Evolutionary conservation across 106 monocot species (phyloP).

Genomic region (Acorus gramineus): DNA sequence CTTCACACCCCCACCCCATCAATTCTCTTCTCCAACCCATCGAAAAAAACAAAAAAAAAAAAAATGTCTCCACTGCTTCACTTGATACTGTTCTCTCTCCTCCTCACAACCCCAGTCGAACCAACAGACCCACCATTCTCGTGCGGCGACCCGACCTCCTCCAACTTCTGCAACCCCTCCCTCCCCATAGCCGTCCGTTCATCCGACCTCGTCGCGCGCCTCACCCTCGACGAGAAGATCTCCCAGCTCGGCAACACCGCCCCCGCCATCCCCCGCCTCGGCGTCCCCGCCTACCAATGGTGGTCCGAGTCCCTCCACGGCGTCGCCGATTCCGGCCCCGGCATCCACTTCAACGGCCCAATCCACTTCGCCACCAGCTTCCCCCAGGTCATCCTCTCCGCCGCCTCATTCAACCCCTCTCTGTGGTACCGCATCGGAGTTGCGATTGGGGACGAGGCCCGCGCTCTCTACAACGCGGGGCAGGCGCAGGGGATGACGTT

Average conservation of each 20-base stretch:
- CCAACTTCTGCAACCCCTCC: constrained; percentile 38
- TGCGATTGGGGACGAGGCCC: constrained; percentile 66
- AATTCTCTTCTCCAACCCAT: no score
- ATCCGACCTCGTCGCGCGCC: constrained; percentile 46
- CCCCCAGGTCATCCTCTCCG: constrained; percentile 89
- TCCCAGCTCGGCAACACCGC: constrained; percentile 67
- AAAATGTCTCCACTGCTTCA: neutral
- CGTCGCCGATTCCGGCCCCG: constrained; percentile 47
- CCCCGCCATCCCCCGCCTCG: constrained; percentile 60
- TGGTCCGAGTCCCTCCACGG: constrained; percentile 98
- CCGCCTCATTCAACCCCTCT: constrained; percentile 62
- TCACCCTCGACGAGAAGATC: constrained; percentile 73
- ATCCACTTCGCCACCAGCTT: constrained; percentile 64
- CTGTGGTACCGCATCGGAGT: constrained; percentile 87
- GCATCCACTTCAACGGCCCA: constrained; percentile 50
- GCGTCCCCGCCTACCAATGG: constrained; percentile 74
- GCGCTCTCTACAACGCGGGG: constrained; percentile 45
- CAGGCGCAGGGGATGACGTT: constrained; percentile 1
- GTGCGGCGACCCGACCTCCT: constrained; percentile 33
- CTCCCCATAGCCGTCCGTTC: constrained; percentile 36
- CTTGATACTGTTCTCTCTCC: constrained; percentile 1
- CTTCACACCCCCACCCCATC: no score
- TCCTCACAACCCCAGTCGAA: constrained; percentile 3
- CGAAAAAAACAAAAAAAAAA: neutral
- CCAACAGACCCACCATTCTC: constrained; percentile 43